Evolutionary conservation across 495 filamentous ascomycete species (phyloP).

Genomic region (Halenospora varia): DNA sequence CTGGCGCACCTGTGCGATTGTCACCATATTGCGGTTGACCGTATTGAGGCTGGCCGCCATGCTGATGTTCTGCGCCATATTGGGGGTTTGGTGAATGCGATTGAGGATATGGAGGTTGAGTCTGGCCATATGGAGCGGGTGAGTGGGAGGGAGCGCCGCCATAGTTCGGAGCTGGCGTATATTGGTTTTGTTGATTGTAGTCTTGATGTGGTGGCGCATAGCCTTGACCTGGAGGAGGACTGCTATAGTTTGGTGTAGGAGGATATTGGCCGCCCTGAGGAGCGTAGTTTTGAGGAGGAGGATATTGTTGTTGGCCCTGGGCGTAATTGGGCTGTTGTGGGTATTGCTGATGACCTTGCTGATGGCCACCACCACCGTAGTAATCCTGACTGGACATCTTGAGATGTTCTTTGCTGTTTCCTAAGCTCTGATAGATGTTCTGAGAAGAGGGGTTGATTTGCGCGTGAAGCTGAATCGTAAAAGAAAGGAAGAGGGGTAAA

Average conservation of each 20-base stretch:
- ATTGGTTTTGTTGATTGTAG: conserved; percentile 20
- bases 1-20: conserved; percentile 19
- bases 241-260: conserved; percentile 20
- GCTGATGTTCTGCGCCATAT: conserved; percentile 20
- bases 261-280: conserved; percentile 21
- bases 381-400: conserved; percentile 35
- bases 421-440: background rate
- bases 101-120: background rate
- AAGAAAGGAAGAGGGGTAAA: background rate
- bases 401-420: background rate
- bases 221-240: no score
- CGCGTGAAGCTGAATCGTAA: background rate
- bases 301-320: conserved; percentile 10
- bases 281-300: conserved; percentile 15
- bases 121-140: background rate
- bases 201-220: no score
- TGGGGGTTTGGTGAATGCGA: conserved; percentile 11
- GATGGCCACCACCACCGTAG: conserved; percentile 24
- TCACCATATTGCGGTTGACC: conserved; percentile 24
- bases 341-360: conserved; percentile 12
- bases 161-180: conserved; percentile 24
- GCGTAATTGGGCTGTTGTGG: conserved; percentile 14
- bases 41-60: conserved; percentile 4
- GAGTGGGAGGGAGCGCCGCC: conserved; percentile 7
- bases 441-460: background rate